Evolutionary conservation across 306 rosid genomes (phyloP).

Genomic region (Astragalus membranaceus): DNA sequence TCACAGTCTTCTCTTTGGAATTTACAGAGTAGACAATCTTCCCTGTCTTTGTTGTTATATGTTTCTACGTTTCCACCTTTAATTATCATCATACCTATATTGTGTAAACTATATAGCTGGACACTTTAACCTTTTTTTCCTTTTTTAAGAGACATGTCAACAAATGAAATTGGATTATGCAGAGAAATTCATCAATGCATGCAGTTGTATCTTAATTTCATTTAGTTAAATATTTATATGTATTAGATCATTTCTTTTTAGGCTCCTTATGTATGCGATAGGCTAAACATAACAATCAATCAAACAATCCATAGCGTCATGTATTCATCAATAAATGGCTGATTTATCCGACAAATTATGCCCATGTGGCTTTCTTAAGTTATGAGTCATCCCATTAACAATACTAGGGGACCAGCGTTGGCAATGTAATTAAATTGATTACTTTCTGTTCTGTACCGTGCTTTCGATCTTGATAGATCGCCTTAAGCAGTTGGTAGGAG

Average conservation of each 20-base stretch:
- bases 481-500: too few relatives aligned
- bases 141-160: slow-evolving; percentile 13
- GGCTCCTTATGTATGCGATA: background rate
- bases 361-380: slow-evolving; percentile 3
- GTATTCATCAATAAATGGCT: background rate
- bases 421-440: too few relatives aligned
- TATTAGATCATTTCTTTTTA: background rate
- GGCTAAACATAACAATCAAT: background rate
- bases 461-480: too few relatives aligned
- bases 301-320: background rate
- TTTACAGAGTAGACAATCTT: slow-evolving; percentile 34
- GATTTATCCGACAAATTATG: slow-evolving; percentile 17
- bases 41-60: slow-evolving; percentile 15
- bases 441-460: too few relatives aligned
- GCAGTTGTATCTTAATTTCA: background rate
- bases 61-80: slow-evolving; percentile 26
- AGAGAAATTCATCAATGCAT: slow-evolving; percentile 1
- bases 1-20: slow-evolving; percentile 27
- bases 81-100: slow-evolving; percentile 2
- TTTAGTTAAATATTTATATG: too few relatives aligned
- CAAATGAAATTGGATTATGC: slow-evolving; percentile 5
- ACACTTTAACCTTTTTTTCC: slow-evolving; percentile 11
- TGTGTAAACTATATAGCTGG: background rate
- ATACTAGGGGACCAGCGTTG: too few relatives aligned
- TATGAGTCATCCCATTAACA: slow-evolving; percentile 1